Evolutionary conservation across 2,329 filamentous ascomycete genomes (phyloP), one percentile per base, ranked within the genome.

Genomic region (Colletotrichum costaricense): DNA sequence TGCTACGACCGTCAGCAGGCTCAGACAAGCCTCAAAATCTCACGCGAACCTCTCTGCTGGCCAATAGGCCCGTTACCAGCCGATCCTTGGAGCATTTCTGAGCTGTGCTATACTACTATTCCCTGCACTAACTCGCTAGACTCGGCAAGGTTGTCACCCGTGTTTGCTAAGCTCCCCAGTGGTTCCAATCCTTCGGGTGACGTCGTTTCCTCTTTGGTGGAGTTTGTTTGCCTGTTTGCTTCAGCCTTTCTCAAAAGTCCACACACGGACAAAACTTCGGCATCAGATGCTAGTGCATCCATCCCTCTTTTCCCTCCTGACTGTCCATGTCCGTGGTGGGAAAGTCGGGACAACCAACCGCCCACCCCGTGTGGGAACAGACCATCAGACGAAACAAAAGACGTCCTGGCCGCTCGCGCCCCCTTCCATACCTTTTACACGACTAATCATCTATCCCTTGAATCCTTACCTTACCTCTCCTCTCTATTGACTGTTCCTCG

Each of bases 321-420:
- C 19, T 57, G 14, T 14, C 16, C 42, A 33, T 46, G 24, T 64
- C 33, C 54, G 42, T 35, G 24, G 49, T 49, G 14, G 56, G 26
- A 28, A 54, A 52, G 42, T 49, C 16, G 24, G 46, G 28, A 16
- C 30, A 33, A 33, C 19, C 9, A 22, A 58, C 28, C 14, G 14
- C 11, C 33, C 38, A 42, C 58, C 65, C 33, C 30, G 12, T 46
- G 22, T n/a, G 66, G 46, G 66, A 64, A 73, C 70, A 28, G 59
- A 28, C 66, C 66, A 64, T 69, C 70, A 56, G 70, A 73, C 66
- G 70, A 73, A 73, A 73, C 66, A 69, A 64, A 65, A 64, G 28
- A 69, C 59, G 58, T 7, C 52, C 11, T 49, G 42, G 42, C 42
- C 42, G 19, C 42, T 42, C 38, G 38, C 42, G 6, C 42, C 59